Conservation (phyloP, 768 basidiomycete genomes). For the Mycena amicta region DNA sequence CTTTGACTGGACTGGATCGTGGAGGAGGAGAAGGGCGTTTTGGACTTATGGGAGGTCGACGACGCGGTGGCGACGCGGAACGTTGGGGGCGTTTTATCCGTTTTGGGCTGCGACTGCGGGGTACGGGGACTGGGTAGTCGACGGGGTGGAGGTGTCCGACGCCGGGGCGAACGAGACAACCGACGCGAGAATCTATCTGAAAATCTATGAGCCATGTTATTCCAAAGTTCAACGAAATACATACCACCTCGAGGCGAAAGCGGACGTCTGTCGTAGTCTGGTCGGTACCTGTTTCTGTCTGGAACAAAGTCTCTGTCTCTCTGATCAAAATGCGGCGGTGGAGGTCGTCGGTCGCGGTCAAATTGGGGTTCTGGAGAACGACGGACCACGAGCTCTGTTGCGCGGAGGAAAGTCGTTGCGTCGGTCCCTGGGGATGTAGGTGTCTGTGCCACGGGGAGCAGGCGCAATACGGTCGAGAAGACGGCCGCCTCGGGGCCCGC, state of each 20-base stretch:
- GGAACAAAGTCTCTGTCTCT: slow-evolving; percentile 7
- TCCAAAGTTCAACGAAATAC: not conserved
- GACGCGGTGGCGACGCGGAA: not conserved
- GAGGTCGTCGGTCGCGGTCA: no score
- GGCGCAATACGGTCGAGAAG: not conserved
- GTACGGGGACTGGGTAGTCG: slow-evolving; percentile 4
- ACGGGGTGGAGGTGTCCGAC: not conserved
- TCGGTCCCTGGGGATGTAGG: slow-evolving; percentile 16
- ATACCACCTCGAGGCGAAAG: not conserved
- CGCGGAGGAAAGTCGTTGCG: no score
- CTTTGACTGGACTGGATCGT: slow-evolving; percentile 1
- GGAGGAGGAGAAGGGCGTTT: not conserved
- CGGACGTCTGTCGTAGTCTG: slow-evolving; percentile 8
- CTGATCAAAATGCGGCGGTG: slow-evolving; percentile 18
- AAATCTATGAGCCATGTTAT: not conserved
- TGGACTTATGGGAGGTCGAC: not conserved
- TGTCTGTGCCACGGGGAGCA: not conserved
- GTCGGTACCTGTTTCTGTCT: slow-evolving; percentile 12
- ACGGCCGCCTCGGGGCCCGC: not conserved
- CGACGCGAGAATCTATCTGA: slow-evolving; percentile 16
- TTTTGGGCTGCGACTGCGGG: slow-evolving; percentile 21
- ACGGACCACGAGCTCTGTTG: no score
- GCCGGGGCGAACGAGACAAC: slow-evolving; percentile 13
- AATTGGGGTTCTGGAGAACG: no score
- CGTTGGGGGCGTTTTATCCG: slow-evolving; percentile 9